A percentile compares a stretch with the other conserved stretches of the same genome.
Evolutionary conservation across 2,329 filamentous ascomycete genomes (phyloP).

Genomic region (Aspergillus eucalypticola): DNA sequence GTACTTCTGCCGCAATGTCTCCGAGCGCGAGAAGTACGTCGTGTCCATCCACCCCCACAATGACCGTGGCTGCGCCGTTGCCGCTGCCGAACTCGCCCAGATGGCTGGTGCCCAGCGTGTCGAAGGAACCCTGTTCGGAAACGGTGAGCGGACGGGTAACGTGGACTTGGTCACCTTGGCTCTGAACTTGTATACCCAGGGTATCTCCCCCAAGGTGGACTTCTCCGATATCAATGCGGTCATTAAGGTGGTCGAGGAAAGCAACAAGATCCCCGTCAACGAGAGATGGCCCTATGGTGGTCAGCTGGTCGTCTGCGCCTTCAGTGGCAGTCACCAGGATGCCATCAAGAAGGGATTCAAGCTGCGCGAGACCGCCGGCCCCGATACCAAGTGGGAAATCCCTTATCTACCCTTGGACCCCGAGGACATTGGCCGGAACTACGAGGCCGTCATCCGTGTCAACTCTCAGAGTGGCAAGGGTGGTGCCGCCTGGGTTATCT

Average conservation of each 20-base stretch:
- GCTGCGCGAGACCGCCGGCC: constrained; percentile 62
- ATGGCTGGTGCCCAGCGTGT: constrained; percentile 96
- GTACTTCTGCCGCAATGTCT: constrained; percentile 86
- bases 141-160: constrained; percentile 93
- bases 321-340: constrained; percentile 90
- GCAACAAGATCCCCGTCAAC: constrained; percentile 93
- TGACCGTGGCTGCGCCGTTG: constrained; percentile 85
- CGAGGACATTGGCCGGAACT: constrained; percentile 90
- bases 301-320: constrained; percentile 87
- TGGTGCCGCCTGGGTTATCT: constrained; percentile 90
- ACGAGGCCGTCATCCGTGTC: constrained; percentile 96
- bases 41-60: constrained; percentile 94
- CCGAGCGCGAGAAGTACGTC: constrained; percentile 80
- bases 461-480: constrained; percentile 97
- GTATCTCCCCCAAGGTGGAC: constrained; percentile 79
- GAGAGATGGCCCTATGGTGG: constrained; percentile 88
- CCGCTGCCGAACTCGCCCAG: constrained; percentile 86
- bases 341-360: constrained; percentile 88
- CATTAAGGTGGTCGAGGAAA: constrained; percentile 85
- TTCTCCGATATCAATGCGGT: constrained; percentile 85
- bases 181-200: constrained; percentile 93
- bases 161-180: constrained; percentile 91
- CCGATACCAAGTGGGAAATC: constrained; percentile 75
- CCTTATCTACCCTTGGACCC: constrained; percentile 94
- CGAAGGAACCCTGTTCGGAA: constrained; percentile 90